Evolutionary conservation across 23 red algal genomes (phyloP), one percentile per base, ranked within the genome.

Genomic region (Gracilaria domingensis): DNA sequence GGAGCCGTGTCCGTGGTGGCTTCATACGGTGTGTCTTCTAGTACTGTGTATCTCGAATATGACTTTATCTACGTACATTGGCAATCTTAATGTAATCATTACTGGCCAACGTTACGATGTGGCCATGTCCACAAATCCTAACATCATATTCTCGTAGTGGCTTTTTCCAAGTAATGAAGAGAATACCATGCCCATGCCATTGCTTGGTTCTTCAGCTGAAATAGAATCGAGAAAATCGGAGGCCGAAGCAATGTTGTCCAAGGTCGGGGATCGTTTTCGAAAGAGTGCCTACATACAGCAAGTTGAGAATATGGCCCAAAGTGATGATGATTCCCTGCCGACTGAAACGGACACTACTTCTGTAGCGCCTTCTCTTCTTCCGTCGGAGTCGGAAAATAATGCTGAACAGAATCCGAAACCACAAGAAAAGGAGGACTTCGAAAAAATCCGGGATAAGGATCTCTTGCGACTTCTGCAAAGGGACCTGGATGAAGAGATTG

Each of bases 381-480:
- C 70, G 17, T 36, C 18, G 5, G 70, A 45, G 7, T 1, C 18
- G 8, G 26, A 9, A 11, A 24, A 18, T 18, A 17, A 75, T 45
- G 5, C 13, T 1, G 37, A 45, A 45, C 37, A 23, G 36, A 75
- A 75, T n/a, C 36, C 35, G 38, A 36, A 18, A n/a, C 11, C 44
- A 75, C 44, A 42, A 1, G 18, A 45, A 26, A 20, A 75, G 36
- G 40, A 75, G 18, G 70, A 75, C 17, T 17, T 11, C 0, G 38
- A 21, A n/a, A 48, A 75, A 20, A 75, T 6, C 40, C 37, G 33
- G 70, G 40, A 75, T 8, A 45, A 21, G 7, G 70, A 75, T 13
- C 70, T 75, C 8, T 45, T 75, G 70, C 36, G 38, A 75, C 33
- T 75, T 6, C 70, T 75, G 2, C 70, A 75, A 45, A 37, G 70